Percentiles rank a stretch among this genome's conserved stretches.
Conservation (phyloP, 169 alveolate species). For the Cryptosporidium tyzzeri region DNA sequence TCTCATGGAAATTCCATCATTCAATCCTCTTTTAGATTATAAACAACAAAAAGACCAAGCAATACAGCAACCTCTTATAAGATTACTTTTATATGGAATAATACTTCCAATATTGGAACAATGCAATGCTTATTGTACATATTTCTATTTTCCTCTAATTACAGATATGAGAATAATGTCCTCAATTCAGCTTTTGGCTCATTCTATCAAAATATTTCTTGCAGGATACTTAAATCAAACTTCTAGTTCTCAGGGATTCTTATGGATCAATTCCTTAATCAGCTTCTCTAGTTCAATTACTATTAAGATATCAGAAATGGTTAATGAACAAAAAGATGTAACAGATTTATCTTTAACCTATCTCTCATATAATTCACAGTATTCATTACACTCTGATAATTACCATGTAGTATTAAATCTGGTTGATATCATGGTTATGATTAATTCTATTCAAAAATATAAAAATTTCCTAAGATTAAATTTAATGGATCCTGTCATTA, state of each 20-base stretch:
- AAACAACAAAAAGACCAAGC: conserved; percentile 42
- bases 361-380: conserved; percentile 45
- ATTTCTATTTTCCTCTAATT: conserved; percentile 35
- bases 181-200: conserved; percentile 26
- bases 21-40: conserved; percentile 35
- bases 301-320: conserved; percentile 23
- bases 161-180: conserved; percentile 33
- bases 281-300: conserved; percentile 9
- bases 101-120: conserved; percentile 44
- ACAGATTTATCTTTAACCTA: conserved; percentile 40
- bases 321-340: conserved; percentile 35
- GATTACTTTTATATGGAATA: conserved; percentile 32
- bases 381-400: conserved; percentile 32
- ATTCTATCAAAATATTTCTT: conserved; percentile 25
- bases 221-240: conserved; percentile 12
- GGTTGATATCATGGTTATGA: conserved; percentile 30
- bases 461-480: conserved; percentile 39
- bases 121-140: conserved; percentile 54
- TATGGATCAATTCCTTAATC: conserved; percentile 27
- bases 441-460: conserved; percentile 37
- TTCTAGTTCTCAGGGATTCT: conserved; percentile 14
- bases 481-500: conserved; percentile 43
- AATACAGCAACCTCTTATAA: conserved; percentile 35
- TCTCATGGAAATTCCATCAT: conserved; percentile 26
- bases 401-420: conserved; percentile 34